Percentiles rank a stretch among this genome's conserved stretches.
Conservation (phyloP, 768 basidiomycete species). For the Boletus subcaerulescens region DNA sequence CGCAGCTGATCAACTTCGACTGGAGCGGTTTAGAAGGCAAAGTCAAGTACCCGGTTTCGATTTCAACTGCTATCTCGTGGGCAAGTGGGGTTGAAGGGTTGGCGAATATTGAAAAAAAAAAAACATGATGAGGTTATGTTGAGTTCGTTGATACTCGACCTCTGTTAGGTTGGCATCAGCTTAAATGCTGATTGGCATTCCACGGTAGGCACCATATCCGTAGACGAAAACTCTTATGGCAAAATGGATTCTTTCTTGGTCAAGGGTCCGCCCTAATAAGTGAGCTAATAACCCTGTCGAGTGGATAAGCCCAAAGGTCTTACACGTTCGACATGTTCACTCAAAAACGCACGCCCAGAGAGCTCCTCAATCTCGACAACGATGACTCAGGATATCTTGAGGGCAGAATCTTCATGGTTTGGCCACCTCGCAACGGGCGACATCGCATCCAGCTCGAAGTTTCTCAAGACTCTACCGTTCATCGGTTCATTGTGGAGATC, state of each 20-base stretch:
- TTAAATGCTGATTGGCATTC: too few species aligned
- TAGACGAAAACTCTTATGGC: too few species aligned
- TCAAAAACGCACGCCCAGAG: constrained; percentile 10
- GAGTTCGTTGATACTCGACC: neutral
- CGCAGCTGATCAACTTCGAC: constrained; percentile 6
- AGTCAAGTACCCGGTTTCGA: neutral
- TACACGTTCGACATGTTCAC: too few species aligned
- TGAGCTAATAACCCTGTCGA: too few species aligned
- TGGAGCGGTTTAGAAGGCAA: constrained; percentile 1
- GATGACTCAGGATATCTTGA: constrained; percentile 39
- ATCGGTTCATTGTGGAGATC: too few species aligned
- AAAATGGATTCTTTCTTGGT: too few species aligned
- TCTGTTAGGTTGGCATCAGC: too few species aligned
- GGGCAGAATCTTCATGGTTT: constrained; percentile 43
- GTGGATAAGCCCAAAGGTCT: too few species aligned
- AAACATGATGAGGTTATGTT: constrained; percentile 20
- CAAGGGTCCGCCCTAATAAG: too few species aligned
- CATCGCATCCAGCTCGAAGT: too few species aligned
- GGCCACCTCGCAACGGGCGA: constrained; percentile 26
- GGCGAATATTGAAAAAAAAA: neutral
- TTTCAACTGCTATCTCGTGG: neutral
- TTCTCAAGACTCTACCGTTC: too few species aligned
- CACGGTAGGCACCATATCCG: too few species aligned
- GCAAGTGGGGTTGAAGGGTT: neutral
- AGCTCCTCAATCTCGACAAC: constrained; percentile 30